phyloP scores from a whole-genome alignment of 164 flowering plant species.

The Stephania cephalantha region DNA sequence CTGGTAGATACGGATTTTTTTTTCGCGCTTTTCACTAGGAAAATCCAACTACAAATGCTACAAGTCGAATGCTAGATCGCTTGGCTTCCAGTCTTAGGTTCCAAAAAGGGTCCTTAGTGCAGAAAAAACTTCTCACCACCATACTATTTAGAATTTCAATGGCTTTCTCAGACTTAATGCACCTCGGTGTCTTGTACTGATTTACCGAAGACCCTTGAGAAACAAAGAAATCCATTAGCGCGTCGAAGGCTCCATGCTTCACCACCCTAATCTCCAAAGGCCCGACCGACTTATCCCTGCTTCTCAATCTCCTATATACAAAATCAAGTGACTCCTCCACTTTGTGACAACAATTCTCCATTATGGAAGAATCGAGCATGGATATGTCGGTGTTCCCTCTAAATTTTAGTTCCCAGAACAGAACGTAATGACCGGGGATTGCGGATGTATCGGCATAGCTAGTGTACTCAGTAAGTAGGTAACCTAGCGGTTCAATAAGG shows the following conservation, averaged over 20 bases:
- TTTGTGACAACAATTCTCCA: slow-evolving; percentile 46
- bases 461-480: slow-evolving; percentile 47
- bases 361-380: slow-evolving; percentile 28
- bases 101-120: slow-evolving; percentile 24
- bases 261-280: slow-evolving; percentile 61
- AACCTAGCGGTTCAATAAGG: slow-evolving; percentile 39
- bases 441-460: slow-evolving; percentile 57
- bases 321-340: slow-evolving; percentile 62
- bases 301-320: slow-evolving; percentile 58
- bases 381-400: slow-evolving; percentile 8
- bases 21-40: not conserved
- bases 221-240: slow-evolving; percentile 58
- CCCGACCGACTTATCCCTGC: slow-evolving; percentile 55
- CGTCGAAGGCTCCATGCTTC: slow-evolving; percentile 52
- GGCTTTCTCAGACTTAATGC: slow-evolving; percentile 47
- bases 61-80: not conserved
- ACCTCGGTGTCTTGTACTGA: slow-evolving; percentile 72
- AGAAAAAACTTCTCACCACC: slow-evolving; percentile 30
- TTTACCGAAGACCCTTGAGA: slow-evolving; percentile 63
- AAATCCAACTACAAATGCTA: not conserved
- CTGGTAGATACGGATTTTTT: not conserved
- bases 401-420: slow-evolving; percentile 50
- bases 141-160: slow-evolving; percentile 42
- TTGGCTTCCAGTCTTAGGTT: slow-evolving; percentile 13
- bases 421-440: slow-evolving; percentile 61